Conservation (phyloP, 2,329 filamentous ascomycete genomes). For the Fusarium temperatum region DNA sequence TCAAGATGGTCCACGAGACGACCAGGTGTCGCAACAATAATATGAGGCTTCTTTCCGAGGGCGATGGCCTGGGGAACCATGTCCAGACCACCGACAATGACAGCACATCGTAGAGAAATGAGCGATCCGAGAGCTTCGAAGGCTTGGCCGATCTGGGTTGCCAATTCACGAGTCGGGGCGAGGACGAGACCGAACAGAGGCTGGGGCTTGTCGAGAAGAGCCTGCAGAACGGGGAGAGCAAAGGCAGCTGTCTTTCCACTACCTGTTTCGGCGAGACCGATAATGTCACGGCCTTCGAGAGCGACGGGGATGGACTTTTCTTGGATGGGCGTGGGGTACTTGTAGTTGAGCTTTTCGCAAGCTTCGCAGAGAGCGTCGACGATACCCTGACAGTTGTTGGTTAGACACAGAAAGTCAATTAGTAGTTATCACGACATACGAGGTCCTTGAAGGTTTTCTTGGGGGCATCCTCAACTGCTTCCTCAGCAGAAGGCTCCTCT, state of each 20-base stretch:
- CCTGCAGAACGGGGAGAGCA: constrained; percentile 89
- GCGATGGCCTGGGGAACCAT: constrained; percentile 94
- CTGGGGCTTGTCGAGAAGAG: constrained; percentile 87
- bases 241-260: constrained; percentile 97
- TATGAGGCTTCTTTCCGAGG: constrained; percentile 93
- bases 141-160: constrained; percentile 86
- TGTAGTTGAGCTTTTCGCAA: constrained; percentile 84
- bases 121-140: constrained; percentile 88
- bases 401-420: constrained; percentile 12
- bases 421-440: constrained; percentile 46
- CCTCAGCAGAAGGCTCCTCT: constrained; percentile 46
- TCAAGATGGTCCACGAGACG: constrained; percentile 91
- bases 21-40: constrained; percentile 91
- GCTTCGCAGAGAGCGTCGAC: constrained; percentile 90
- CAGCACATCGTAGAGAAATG: constrained; percentile 86
- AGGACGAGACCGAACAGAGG: constrained; percentile 88
- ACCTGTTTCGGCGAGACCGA: constrained; percentile 94
- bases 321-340: constrained; percentile 88
- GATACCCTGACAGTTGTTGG: constrained; percentile 67
- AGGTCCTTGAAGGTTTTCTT: constrained; percentile 77
- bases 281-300: constrained; percentile 83
- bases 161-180: constrained; percentile 92
- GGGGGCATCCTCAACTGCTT: constrained; percentile 43
- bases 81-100: constrained; percentile 93
- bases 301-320: constrained; percentile 83